These are phyloP conservation scores for Cercis canadensis DNA, from an alignment of 306 rosid species.

Conservation along the genomic window DNA sequence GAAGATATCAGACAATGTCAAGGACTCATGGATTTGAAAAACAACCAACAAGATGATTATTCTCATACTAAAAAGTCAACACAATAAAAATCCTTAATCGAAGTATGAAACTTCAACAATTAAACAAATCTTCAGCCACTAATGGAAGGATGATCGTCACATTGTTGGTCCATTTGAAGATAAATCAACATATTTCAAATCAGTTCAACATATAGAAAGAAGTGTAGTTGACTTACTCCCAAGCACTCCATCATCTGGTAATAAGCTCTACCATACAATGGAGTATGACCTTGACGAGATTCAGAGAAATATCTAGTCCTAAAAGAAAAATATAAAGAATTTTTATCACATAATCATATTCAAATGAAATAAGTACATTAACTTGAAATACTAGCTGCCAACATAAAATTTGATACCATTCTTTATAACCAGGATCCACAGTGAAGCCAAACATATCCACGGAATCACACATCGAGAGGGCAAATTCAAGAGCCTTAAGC, in stretches of 20 bases:
- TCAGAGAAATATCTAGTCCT: constrained; percentile 99
- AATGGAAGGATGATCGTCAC: constrained; percentile 7
- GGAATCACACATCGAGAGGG: constrained; percentile 89
- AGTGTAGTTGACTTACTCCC: constrained; percentile 73
- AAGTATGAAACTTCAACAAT: constrained; percentile 17
- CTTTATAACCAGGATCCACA: constrained; percentile 98
- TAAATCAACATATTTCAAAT: constrained; percentile 16
- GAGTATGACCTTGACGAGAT: constrained; percentile 97
- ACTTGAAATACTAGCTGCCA: constrained; percentile 25
- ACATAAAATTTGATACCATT: constrained; percentile 65
- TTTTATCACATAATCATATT: constrained; percentile 34
- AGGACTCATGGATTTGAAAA: constrained; percentile 7
- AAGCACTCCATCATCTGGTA: constrained; percentile 98
- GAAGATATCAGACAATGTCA: constrained; percentile 29
- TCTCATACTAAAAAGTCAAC: constrained; percentile 17
- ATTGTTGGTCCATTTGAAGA: not conserved
- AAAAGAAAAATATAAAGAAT: constrained; percentile 30
- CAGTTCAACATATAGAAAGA: constrained; percentile 13
- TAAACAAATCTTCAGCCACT: constrained; percentile 8
- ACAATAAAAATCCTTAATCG: constrained; percentile 6
- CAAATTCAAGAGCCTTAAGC: constrained; percentile 98
- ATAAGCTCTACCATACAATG: constrained; percentile 96
- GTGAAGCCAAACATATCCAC: constrained; percentile 99
- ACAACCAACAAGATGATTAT: constrained; percentile 2
- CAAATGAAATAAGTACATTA: constrained; percentile 11